Conservation (phyloP, 2,329 filamentous ascomycete genomes). For the Penicillium sp. region DNA sequence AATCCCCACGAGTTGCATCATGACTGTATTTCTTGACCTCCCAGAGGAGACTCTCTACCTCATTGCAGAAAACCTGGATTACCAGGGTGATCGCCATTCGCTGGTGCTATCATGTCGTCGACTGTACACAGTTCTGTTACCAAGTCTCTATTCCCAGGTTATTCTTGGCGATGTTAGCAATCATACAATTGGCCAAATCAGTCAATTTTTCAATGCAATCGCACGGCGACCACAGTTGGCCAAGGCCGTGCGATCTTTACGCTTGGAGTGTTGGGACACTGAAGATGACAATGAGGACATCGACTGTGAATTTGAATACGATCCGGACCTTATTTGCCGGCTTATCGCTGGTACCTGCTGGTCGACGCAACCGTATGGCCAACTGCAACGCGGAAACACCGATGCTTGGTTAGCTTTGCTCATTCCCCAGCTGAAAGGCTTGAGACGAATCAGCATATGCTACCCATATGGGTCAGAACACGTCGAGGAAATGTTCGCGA, state of each 20-base stretch:
- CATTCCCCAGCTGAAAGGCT: neutral
- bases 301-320: neutral
- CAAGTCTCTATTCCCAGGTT: neutral
- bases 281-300: neutral
- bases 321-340: neutral
- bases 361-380: neutral
- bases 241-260: neutral
- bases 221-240: neutral
- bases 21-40: neutral
- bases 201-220: neutral
- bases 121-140: neutral
- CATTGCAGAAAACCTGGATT: neutral
- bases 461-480: neutral
- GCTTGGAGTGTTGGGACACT: neutral
- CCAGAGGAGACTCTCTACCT: neutral
- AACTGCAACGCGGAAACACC: neutral
- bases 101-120: neutral
- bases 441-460: neutral
- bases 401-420: slow-evolving; percentile 3
- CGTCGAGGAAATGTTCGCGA: neutral
- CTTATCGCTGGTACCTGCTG: neutral
- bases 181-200: neutral
- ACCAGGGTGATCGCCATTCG: neutral
- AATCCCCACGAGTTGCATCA: neutral
- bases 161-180: neutral